Evolutionary conservation across 208 protist genomes (phyloP).

Genomic region (Acanthamoeba divionensis): DNA sequence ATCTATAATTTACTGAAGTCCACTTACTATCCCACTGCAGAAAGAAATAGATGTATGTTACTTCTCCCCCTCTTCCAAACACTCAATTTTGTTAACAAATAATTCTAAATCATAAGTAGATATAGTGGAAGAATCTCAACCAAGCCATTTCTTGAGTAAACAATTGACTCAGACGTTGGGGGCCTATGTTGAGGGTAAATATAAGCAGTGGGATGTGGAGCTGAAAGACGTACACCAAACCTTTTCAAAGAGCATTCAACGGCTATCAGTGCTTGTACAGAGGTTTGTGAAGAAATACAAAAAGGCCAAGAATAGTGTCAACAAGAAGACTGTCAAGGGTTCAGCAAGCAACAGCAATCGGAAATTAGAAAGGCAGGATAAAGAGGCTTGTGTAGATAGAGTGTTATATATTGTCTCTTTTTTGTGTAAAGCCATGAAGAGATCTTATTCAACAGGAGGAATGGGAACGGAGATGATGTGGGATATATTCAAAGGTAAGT

Average conservation of each 20-base stretch:
- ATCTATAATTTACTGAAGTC: no score
- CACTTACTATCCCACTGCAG: no score
- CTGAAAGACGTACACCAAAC: constrained; percentile 47
- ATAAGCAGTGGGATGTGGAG: constrained; percentile 13
- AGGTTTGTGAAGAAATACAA: background rate
- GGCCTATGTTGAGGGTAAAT: constrained; percentile 35
- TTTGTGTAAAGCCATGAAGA: constrained; percentile 43
- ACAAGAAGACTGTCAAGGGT: background rate
- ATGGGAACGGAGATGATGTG: constrained; percentile 38
- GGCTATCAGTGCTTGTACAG: background rate
- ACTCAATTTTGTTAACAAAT: no score
- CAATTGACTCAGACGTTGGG: background rate
- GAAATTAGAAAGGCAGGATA: constrained; percentile 2
- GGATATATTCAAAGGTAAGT: constrained; percentile 6
- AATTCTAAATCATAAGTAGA: no score
- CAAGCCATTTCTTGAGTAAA: background rate
- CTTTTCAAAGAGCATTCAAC: constrained; percentile 43
- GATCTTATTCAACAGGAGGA: background rate
- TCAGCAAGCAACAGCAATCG: background rate
- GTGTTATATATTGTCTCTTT: constrained; percentile 27
- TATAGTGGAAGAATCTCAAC: no score
- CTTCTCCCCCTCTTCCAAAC: no score
- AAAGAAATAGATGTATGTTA: no score
- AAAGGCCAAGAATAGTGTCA: background rate
- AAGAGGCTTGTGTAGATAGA: background rate